phyloP scores from a whole-genome alignment of 2,329 filamentous ascomycete genomes.

The Sordariomycetes sp. region DNA sequence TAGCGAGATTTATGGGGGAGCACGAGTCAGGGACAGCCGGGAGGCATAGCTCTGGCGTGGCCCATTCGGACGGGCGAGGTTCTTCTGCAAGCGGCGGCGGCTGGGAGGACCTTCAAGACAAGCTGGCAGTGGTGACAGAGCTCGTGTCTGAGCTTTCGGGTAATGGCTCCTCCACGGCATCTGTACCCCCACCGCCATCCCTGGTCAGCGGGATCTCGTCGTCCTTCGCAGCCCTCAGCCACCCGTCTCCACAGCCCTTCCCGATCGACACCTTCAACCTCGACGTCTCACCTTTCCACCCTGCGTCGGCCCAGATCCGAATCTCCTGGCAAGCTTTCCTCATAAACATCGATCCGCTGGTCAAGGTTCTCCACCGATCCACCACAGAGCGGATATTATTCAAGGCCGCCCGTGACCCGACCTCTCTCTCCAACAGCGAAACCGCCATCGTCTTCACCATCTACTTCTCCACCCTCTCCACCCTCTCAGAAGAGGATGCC shows the following conservation, averaged over 20 bases:
- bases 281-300: neutral
- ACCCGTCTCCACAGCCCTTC: neutral
- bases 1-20: neutral
- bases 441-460: neutral
- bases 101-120: neutral
- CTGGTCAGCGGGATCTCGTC: neutral
- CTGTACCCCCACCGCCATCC: neutral
- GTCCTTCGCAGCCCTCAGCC: neutral
- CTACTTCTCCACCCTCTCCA: constrained; percentile 1
- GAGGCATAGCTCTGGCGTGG: neutral
- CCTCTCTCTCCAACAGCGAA: neutral
- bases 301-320: neutral
- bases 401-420: neutral
- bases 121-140: neutral
- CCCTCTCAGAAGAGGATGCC: neutral
- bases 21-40: neutral
- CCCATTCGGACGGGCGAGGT: neutral
- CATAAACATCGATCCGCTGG: neutral
- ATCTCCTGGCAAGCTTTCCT: neutral
- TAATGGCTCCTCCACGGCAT: too few relatives aligned
- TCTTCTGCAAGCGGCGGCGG: neutral
- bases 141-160: neutral
- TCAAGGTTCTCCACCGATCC: neutral
- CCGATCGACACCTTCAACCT: neutral
- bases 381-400: neutral